Conservation (phyloP, 306 rosid genomes). For the Lagenaria siceraria region DNA sequence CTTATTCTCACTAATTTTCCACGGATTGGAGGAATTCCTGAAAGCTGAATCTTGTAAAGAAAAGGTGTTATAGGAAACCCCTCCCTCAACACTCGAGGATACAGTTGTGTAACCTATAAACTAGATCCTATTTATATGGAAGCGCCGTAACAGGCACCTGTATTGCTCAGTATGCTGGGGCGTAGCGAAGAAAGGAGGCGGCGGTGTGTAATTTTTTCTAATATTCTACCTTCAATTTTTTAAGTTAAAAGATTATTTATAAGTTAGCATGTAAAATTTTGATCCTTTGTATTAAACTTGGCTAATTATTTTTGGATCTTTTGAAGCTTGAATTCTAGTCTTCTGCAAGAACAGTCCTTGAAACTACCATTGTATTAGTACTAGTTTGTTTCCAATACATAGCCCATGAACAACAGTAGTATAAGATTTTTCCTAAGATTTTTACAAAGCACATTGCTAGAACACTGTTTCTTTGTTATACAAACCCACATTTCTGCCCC, state of each 20-base stretch:
- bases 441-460: background rate
- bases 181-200: background rate
- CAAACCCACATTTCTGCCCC: background rate
- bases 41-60: constrained; percentile 35
- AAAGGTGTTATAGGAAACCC: constrained; percentile 9
- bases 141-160: background rate
- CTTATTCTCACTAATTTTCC: constrained; percentile 36
- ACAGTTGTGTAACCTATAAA: background rate
- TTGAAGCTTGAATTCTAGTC: background rate
- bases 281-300: background rate
- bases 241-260: background rate
- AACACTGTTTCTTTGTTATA: background rate
- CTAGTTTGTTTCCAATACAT: background rate
- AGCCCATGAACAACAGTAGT: background rate
- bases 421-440: background rate
- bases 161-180: background rate
- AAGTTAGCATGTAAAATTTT: background rate
- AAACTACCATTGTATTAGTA: background rate
- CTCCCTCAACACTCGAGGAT: background rate
- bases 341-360: background rate
- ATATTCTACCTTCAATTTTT: background rate
- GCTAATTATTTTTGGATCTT: background rate
- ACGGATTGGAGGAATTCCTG: constrained; percentile 44
- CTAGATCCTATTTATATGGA: background rate
- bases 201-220: background rate